Evolutionary conservation across 768 basidiomycete species (phyloP).

Genomic region (Pisolithus microcarpus): DNA sequence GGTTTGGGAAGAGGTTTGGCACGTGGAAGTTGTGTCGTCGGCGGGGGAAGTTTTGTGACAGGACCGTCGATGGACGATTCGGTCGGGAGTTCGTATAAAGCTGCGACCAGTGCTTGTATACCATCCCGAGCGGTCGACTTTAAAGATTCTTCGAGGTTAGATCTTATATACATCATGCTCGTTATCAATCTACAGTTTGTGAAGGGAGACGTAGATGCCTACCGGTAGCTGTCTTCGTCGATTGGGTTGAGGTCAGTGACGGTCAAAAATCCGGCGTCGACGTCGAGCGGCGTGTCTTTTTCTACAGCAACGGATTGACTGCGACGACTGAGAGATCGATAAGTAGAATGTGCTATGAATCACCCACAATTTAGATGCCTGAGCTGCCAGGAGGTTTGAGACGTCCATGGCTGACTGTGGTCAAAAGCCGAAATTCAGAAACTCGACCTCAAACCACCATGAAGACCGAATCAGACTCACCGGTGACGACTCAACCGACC

Average conservation of each 20-base stretch:
- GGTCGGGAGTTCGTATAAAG: conserved; percentile 80
- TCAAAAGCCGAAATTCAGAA: too few relatives aligned
- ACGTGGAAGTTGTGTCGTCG: conserved; percentile 73
- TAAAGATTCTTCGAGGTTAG: conserved; percentile 76
- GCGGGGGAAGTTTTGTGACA: conserved; percentile 71
- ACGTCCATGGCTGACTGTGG: conserved; percentile 57
- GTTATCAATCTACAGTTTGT: not conserved
- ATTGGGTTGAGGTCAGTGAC: conserved; percentile 86
- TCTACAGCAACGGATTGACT: conserved; percentile 67
- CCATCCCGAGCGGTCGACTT: conserved; percentile 73
- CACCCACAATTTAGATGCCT: conserved; percentile 65
- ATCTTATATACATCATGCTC: conserved; percentile 35
- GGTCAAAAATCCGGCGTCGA: conserved; percentile 77
- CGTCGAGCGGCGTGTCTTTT: conserved; percentile 70
- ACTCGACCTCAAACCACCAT: conserved; percentile 16
- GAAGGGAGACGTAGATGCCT: conserved; percentile 15
- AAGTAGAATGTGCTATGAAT: not conserved
- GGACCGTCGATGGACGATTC: conserved; percentile 72
- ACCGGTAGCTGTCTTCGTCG: conserved; percentile 82
- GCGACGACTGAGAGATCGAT: not conserved
- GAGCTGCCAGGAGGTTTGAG: conserved; percentile 66
- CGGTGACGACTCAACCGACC: conserved; percentile 23
- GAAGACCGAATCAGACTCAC: conserved; percentile 39
- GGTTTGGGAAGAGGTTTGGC: conserved; percentile 91
- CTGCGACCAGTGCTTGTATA: conserved; percentile 69